phyloP scores from a whole-genome alignment of 805 yeast species.

The Saturnispora bothae region DNA sequence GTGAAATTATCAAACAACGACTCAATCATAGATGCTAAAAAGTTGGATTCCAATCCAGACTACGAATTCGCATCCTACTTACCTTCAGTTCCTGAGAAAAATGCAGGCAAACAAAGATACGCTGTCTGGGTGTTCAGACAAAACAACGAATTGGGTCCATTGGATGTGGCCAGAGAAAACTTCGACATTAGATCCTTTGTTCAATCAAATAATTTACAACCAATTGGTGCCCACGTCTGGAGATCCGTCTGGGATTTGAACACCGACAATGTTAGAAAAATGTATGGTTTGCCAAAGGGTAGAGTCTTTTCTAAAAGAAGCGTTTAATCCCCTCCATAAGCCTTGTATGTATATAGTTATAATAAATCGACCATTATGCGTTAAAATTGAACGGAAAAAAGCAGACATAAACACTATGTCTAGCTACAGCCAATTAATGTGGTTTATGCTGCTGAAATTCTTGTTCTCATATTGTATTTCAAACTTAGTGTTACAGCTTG shows the following conservation, averaged over 20 bases:
- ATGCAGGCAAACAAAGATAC: constrained; percentile 71
- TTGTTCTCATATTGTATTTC: too few species aligned
- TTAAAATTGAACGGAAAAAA: too few species aligned
- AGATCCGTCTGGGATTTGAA: constrained; percentile 75
- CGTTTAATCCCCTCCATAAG: constrained; percentile 12
- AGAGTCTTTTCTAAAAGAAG: constrained; percentile 63
- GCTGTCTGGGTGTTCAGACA: constrained; percentile 90
- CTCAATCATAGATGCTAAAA: constrained; percentile 41
- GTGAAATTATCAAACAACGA: constrained; percentile 49
- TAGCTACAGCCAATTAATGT: too few species aligned
- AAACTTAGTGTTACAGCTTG: too few species aligned
- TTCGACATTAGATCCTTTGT: constrained; percentile 72
- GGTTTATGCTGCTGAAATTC: too few species aligned
- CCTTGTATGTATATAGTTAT: neutral
- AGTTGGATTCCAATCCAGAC: constrained; percentile 27
- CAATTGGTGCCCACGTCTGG: constrained; percentile 91
- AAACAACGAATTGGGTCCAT: constrained; percentile 18
- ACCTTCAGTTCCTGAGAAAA: constrained; percentile 87
- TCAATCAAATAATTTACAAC: constrained; percentile 40
- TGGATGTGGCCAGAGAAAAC: constrained; percentile 29
- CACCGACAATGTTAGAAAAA: constrained; percentile 54
- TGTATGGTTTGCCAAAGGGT: constrained; percentile 67
- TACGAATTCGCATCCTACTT: constrained; percentile 47
- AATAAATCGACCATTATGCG: too few species aligned
- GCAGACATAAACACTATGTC: too few species aligned